These are phyloP conservation scores for Fusarium neocosmosporiellum DNA, from an alignment of 2,329 filamentous ascomycete genomes.

Conservation along the genomic window DNA sequence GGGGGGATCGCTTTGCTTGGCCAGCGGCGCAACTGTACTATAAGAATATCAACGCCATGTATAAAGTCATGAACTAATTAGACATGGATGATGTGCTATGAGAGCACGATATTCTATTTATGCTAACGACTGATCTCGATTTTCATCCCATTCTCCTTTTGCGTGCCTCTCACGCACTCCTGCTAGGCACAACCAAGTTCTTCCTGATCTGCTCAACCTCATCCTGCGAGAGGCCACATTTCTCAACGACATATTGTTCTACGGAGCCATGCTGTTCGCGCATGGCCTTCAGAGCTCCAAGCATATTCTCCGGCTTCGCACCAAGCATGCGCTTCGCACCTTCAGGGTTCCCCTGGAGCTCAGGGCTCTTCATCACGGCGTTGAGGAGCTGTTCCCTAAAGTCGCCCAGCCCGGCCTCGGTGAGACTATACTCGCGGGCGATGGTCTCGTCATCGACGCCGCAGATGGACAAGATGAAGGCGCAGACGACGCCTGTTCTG, in stretches of 20 bases:
- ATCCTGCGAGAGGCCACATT: conserved; percentile 67
- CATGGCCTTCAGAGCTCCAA: conserved; percentile 64
- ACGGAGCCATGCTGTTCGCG: conserved; percentile 70
- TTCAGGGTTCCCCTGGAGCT: conserved; percentile 58
- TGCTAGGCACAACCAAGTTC: conserved; percentile 59
- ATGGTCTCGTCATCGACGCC: conserved; percentile 69
- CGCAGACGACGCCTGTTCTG: conserved; percentile 77
- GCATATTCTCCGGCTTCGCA: conserved; percentile 60
- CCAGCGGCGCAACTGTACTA: conserved; percentile 40
- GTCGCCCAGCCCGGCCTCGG: conserved; percentile 68
- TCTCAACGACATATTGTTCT: conserved; percentile 70
- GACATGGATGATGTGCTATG: conserved; percentile 14
- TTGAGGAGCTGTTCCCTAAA: conserved; percentile 64
- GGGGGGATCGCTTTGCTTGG: conserved; percentile 13
- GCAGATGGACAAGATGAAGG: conserved; percentile 72
- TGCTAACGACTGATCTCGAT: not conserved
- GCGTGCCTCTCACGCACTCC: not conserved
- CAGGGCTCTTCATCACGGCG: conserved; percentile 61
- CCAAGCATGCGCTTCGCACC: conserved; percentile 60
- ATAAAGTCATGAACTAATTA: conserved; percentile 38
- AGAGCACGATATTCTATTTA: not conserved
- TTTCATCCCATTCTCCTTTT: not conserved
- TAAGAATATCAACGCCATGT: conserved; percentile 40
- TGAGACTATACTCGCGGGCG: conserved; percentile 77
- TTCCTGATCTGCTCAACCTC: conserved; percentile 64